Evolutionary conservation across 768 basidiomycete genomes (phyloP).

Genomic region (Leccinum disarticulatum): DNA sequence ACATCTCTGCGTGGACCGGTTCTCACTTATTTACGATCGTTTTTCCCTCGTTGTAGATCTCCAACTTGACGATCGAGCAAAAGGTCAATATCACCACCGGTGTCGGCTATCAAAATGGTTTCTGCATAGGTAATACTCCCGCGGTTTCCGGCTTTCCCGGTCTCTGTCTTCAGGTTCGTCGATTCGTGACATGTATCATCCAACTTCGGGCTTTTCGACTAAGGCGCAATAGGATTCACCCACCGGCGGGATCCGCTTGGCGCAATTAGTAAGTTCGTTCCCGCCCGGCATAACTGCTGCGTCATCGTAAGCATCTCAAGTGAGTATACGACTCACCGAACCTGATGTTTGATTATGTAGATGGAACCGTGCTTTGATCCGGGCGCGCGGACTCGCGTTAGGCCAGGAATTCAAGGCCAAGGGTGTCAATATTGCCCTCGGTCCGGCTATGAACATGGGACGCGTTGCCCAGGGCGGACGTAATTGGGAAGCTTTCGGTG

Average conservation of each 20-base stretch:
- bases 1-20: not conserved
- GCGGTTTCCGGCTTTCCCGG: conserved; percentile 58
- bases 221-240: conserved; percentile 57
- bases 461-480: conserved; percentile 76
- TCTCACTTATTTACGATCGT: too few species aligned
- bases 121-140: conserved; percentile 71
- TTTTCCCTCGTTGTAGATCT: conserved; percentile 33
- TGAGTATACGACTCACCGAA: not conserved
- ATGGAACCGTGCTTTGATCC: conserved; percentile 77
- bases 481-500: conserved; percentile 96
- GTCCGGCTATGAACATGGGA: conserved; percentile 87
- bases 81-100: conserved; percentile 68
- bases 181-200: not conserved
- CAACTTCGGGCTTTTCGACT: not conserved
- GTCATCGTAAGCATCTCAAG: conserved; percentile 55
- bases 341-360: conserved; percentile 31
- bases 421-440: conserved; percentile 79
- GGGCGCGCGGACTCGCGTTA: conserved; percentile 73
- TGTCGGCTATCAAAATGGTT: conserved; percentile 48
- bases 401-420: conserved; percentile 81
- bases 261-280: conserved; percentile 74
- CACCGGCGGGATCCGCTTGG: conserved; percentile 76
- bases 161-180: conserved; percentile 63
- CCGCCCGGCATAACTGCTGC: conserved; percentile 85
- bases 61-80: conserved; percentile 55